Evolutionary conservation across 108 stramenopile genomes (phyloP).

Genomic region (Conticribra weissflogii): DNA sequence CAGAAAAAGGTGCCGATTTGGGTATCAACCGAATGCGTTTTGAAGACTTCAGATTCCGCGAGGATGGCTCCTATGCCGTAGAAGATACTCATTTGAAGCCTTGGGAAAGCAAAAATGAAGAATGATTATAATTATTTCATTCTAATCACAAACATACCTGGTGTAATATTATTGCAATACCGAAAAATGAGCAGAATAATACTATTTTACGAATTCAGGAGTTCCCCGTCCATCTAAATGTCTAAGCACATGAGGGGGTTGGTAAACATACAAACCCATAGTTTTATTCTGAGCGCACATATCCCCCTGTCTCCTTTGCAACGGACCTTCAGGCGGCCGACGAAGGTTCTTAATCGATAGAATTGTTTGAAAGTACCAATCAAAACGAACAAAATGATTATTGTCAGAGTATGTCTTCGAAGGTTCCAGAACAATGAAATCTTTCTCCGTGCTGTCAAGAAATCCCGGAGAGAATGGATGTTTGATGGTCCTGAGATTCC

Average conservation of each 20-base stretch:
- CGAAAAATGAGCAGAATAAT: neutral
- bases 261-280: neutral
- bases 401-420: neutral
- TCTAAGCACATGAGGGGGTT: neutral
- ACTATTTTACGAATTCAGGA: neutral
- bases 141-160: no score
- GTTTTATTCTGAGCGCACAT: neutral
- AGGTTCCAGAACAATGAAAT: neutral
- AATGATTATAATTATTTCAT: constrained; percentile 1
- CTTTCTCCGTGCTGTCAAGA: neutral
- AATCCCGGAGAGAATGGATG: neutral
- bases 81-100: constrained; percentile 83
- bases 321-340: neutral
- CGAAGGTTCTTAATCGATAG: neutral
- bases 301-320: neutral
- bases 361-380: neutral
- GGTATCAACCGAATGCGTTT: constrained; percentile 13
- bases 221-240: neutral
- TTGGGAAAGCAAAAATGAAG: constrained; percentile 61
- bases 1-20: constrained; percentile 52
- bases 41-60: constrained; percentile 65
- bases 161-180: neutral
- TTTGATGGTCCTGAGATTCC: neutral
- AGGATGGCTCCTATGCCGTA: constrained; percentile 66
- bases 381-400: neutral